Percentiles rank a stretch among this genome's conserved stretches.
phyloP scores from a whole-genome alignment of 352 stramenopile species.

The Peronospora farinosa region DNA sequence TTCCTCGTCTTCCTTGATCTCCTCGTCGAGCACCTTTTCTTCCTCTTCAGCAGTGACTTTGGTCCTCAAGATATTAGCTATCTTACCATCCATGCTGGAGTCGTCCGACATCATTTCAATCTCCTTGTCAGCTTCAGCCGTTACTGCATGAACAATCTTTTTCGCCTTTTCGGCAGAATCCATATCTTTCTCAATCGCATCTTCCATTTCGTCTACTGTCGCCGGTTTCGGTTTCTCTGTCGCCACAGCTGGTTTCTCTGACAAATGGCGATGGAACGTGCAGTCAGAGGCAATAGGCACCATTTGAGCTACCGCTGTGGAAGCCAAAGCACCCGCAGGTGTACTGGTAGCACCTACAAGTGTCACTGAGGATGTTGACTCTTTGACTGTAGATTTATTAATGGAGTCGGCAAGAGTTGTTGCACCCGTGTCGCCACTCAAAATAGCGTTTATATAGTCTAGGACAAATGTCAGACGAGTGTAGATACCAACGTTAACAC shows the following conservation, averaged over 20 bases:
- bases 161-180: slow-evolving; percentile 20
- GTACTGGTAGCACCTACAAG: slow-evolving; percentile 4
- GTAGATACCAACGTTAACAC: slow-evolving; percentile 46
- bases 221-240: background rate
- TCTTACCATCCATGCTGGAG: slow-evolving; percentile 17
- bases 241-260: background rate
- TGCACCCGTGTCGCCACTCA: slow-evolving; percentile 11
- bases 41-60: slow-evolving; percentile 23
- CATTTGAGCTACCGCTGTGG: slow-evolving; percentile 10
- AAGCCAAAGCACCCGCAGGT: slow-evolving; percentile 9
- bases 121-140: slow-evolving; percentile 25
- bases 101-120: slow-evolving; percentile 15
- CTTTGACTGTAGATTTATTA: background rate
- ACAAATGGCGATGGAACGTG: slow-evolving; percentile 11
- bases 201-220: slow-evolving; percentile 22
- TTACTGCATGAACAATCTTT: slow-evolving; percentile 17
- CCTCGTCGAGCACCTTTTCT: slow-evolving; percentile 9
- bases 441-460: slow-evolving; percentile 37
- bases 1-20: slow-evolving; percentile 7
- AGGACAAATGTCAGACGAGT: slow-evolving; percentile 40
- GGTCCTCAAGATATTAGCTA: slow-evolving; percentile 15
- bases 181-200: slow-evolving; percentile 26
- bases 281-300: slow-evolving; percentile 20
- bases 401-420: background rate
- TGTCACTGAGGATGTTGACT: slow-evolving; percentile 5